Base-by-base conservation (phyloP, 2,329 filamentous ascomycete species). In the Trichophyton schoenleinii region DNA sequence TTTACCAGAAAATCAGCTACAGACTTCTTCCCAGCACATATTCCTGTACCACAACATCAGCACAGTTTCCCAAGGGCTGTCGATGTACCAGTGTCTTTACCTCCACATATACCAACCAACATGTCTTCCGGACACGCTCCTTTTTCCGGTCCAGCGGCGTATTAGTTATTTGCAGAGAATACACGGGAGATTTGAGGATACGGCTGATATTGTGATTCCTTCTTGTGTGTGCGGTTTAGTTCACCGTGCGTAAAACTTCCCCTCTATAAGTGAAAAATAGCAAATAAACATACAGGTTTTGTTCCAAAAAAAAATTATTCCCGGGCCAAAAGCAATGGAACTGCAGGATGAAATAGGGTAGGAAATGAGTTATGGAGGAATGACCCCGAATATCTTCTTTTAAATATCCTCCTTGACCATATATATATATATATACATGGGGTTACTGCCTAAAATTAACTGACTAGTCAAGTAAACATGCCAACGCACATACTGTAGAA, bases 21-120 rank as follows among this genome's bases (percentile, higher is more conserved):
- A 8, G 90, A 89, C 71, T 85, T 86, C 78, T 96, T 97, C 69
- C 94, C 94, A 57, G 92, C 86, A 77, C 91, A 97, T 69, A 96
- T 92, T 70, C 89, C 91, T 94, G 70, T 46, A 46, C 28, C 22
- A 9, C 13, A 38, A 31, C 20, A 55, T 63, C 55, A 62, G 49
- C 11, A n/a, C 13, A 18, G 20, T 55, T 31, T 58, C 4, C 4
- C 9, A 15, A 18, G 28, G 25, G 18, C 36, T 36, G 28, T 25
- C 20, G 52, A 59, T 42, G 57, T 36, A 44, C 22, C 49, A 42
- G 62, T 64, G 65, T 71, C 8, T 38, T 13, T 66, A 78, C 78
- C 75, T 72, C 79, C 79, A 68, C 78, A 80, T 63, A 81, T 69
- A 25, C 79, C 79, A 64, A 81, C 75, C 58, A 80, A 70, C 74